Percentiles rank a stretch among this genome's conserved stretches.
These are phyloP conservation scores for Aureobasidium sp. DNA, from an alignment of 2,329 filamentous ascomycete genomes.

Conservation along the genomic window DNA sequence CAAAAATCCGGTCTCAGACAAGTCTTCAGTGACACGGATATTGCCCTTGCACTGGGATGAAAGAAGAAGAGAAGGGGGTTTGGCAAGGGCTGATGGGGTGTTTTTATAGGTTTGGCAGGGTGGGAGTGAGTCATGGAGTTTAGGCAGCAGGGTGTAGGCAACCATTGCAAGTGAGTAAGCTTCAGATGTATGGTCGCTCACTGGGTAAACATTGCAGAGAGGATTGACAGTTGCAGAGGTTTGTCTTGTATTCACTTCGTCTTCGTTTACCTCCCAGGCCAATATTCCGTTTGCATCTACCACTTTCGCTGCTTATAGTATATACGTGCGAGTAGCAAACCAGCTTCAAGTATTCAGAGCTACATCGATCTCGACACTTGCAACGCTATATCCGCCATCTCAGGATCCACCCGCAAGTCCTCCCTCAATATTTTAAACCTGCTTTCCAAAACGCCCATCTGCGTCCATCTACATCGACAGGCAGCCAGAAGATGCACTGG, in stretches of 20 bases:
- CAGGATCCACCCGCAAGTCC: background rate
- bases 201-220: too few species aligned
- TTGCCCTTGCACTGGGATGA: constrained; percentile 3
- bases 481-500: background rate
- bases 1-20: background rate
- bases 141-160: background rate
- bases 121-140: background rate
- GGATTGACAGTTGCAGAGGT: too few species aligned
- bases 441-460: background rate
- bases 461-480: background rate
- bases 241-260: background rate
- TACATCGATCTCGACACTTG: background rate
- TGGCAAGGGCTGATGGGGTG: too few species aligned
- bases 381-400: background rate
- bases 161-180: too few species aligned
- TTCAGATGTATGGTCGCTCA: too few species aligned
- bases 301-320: background rate
- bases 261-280: background rate
- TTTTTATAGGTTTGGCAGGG: background rate
- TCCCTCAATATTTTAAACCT: background rate
- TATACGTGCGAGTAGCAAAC: background rate
- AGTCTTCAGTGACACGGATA: background rate
- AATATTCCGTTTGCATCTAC: background rate
- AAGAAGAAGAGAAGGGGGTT: background rate
- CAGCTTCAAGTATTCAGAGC: background rate